A percentile compares a stretch with the other conserved stretches of the same genome.
Evolutionary conservation across 2,329 filamentous ascomycete species (phyloP).

Genomic region (Phoma herbarum): DNA sequence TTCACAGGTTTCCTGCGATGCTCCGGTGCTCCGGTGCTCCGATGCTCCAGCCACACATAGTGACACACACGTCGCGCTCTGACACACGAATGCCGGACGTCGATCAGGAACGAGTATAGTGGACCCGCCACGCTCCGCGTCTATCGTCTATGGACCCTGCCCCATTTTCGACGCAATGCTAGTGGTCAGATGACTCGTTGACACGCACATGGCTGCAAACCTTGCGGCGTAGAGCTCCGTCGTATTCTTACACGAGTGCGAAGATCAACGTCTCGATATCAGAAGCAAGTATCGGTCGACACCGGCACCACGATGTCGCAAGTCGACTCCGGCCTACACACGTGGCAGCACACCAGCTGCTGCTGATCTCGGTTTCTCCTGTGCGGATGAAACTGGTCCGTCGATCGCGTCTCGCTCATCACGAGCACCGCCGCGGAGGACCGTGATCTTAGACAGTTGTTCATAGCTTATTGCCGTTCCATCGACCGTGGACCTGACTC

Average conservation of each 20-base stretch:
- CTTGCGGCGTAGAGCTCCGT: neutral
- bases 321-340: neutral
- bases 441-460: neutral
- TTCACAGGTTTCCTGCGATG: neutral
- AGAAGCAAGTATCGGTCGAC: neutral
- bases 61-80: neutral
- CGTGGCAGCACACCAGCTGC: neutral
- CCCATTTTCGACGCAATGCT: neutral
- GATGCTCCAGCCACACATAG: constrained; percentile 5
- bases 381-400: neutral
- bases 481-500: neutral
- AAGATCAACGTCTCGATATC: neutral
- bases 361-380: neutral
- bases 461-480: neutral
- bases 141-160: neutral
- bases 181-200: constrained; percentile 6
- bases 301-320: neutral
- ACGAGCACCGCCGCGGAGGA: neutral
- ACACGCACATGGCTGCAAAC: neutral
- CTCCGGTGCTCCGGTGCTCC: neutral
- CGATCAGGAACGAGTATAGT: constrained; percentile 12
- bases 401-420: neutral
- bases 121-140: constrained; percentile 2
- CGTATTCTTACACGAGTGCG: neutral
- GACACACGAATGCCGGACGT: constrained; percentile 2